Percentiles rank a stretch among this genome's conserved stretches.
Conservation (phyloP, 495 filamentous ascomycete species). For the Aspergillus haitiensis region DNA sequence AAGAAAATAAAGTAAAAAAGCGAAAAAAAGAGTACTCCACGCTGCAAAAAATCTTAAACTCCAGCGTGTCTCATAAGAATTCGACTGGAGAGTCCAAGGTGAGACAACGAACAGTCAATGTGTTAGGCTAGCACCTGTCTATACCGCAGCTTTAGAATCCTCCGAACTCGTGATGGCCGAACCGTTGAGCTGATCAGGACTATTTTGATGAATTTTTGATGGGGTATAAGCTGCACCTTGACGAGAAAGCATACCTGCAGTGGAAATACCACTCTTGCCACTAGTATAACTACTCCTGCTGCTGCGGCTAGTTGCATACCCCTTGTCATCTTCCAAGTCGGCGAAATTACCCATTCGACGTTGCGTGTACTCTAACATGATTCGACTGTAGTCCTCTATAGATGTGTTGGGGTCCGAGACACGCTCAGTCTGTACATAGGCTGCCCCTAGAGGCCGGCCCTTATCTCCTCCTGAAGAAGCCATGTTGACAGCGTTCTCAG, state of each 20-base stretch:
- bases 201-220: not conserved
- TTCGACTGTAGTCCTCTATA: slow-evolving; percentile 48
- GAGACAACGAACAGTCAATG: not conserved
- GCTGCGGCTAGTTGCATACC: slow-evolving; percentile 29
- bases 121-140: not conserved
- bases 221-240: not conserved
- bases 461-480: slow-evolving; percentile 25
- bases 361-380: slow-evolving; percentile 49
- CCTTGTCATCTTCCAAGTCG: slow-evolving; percentile 30
- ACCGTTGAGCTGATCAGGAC: not conserved
- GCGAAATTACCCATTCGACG: slow-evolving; percentile 45
- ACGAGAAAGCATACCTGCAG: slow-evolving; percentile 11
- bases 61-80: not conserved
- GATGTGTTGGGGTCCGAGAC: slow-evolving; percentile 32
- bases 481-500: slow-evolving; percentile 25
- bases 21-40: not conserved
- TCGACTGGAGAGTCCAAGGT: not conserved
- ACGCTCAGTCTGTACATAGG: slow-evolving; percentile 25
- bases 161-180: not conserved
- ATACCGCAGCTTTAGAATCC: slow-evolving; percentile 1
- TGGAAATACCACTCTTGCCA: slow-evolving; percentile 29
- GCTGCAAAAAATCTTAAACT: slow-evolving; percentile 2
- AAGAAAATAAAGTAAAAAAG: too few relatives aligned
- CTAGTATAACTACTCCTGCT: slow-evolving; percentile 40
- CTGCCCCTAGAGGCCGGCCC: slow-evolving; percentile 21